Base-by-base conservation (phyloP, 2,329 filamentous ascomycete species). In the Paraphoma chrysanthemicola region DNA sequence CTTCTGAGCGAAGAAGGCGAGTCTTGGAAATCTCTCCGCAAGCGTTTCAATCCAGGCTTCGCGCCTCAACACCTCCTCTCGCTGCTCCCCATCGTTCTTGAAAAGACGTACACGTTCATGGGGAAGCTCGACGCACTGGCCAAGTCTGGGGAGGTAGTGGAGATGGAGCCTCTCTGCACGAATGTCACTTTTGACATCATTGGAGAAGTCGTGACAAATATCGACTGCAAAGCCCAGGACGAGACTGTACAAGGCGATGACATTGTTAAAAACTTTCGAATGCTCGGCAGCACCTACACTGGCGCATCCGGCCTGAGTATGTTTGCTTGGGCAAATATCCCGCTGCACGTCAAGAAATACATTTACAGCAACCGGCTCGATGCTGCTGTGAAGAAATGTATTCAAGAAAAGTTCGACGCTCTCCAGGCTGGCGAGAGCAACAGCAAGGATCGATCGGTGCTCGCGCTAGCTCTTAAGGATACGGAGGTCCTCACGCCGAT, bases 41-140 rank as follows among this genome's bases (percentile, higher is more conserved):
- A 70, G 44, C 69, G 67, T 1, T 78, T 77, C 62, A 76, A 76
- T 31, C 69, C 71, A 12, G 76, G 74, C 3, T 79, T 79, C 49
- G 69, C 70, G 4, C 68, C 71, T 3, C 67, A 70, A 36, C 74
- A 79, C 56, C 53, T 79, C 4, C 60, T 73, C 39, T 69, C 71
- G 6, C 58, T 78, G 11, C 62, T 77, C 5, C 71, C 74, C 1
- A 64, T 68, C 2, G 70, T 79, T 11, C 38, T 79, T 0, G 63
- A 78, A 1, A 76, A 79, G 33, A 69, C 67, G n/a, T 56, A 62
- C 6, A 63, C 64, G 10, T 77, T 78, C 56, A 64, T 72, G 31
- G 53, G 64, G 6, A 75, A 66, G 41, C 56, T 77, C 12, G 70
- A 74, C 12, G 57, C 63, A 1, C 48, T 71, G 18, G 73, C 72